These are phyloP conservation scores for Penicillium cataractarum DNA, from an alignment of 495 filamentous ascomycete species.

Conservation along the genomic window DNA sequence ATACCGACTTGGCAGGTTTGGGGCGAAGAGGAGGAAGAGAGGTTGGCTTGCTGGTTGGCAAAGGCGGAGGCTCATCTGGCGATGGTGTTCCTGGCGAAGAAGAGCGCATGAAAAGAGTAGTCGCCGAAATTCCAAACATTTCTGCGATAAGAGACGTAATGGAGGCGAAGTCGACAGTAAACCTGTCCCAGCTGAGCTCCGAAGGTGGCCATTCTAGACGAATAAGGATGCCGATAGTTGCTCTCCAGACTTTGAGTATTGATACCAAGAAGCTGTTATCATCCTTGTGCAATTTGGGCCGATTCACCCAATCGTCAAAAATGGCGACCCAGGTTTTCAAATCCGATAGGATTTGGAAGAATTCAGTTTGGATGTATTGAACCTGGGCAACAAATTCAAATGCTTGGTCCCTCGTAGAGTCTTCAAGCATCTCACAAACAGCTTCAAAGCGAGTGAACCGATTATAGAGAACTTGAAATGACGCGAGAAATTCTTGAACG, in stretches of 20 bases:
- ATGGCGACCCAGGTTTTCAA: slow-evolving; percentile 7
- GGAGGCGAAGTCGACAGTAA: slow-evolving; percentile 6
- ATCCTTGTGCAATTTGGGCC: neutral
- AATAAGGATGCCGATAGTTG: slow-evolving; percentile 14
- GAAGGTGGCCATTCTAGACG: slow-evolving; percentile 14
- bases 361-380: slow-evolving; percentile 7
- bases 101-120: slow-evolving; percentile 1
- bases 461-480: slow-evolving; percentile 18
- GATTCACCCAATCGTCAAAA: slow-evolving; percentile 15
- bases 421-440: slow-evolving; percentile 11
- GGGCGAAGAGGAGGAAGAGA: slow-evolving; percentile 16
- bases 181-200: slow-evolving; percentile 19
- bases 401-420: neutral
- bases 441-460: slow-evolving; percentile 11
- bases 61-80: neutral
- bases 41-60: neutral
- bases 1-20: slow-evolving; percentile 7
- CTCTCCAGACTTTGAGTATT: slow-evolving; percentile 19
- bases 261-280: neutral
- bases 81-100: neutral
- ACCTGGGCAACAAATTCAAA: slow-evolving; percentile 9
- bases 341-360: slow-evolving; percentile 3
- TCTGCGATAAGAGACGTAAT: slow-evolving; percentile 17
- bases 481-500: slow-evolving; percentile 2
- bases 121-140: slow-evolving; percentile 37